Percentiles rank a stretch among this genome's conserved stretches.
These are phyloP conservation scores for Plasmodium cynomolgi DNA, from an alignment of 169 alveolate species.

Conservation along the genomic window DNA sequence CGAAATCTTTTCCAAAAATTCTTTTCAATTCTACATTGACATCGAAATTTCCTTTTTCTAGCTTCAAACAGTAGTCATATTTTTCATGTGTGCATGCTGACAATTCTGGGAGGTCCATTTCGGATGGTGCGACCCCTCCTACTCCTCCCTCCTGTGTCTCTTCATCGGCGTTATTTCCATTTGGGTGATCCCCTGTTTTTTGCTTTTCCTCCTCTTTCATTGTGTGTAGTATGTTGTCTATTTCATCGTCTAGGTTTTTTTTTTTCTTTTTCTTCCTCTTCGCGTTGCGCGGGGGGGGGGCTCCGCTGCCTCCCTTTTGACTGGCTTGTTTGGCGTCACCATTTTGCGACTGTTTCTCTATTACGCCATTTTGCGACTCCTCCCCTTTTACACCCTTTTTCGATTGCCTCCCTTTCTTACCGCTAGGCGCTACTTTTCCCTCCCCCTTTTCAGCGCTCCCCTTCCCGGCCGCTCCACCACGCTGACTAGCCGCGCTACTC, in stretches of 20 bases:
- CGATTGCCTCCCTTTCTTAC: neutral
- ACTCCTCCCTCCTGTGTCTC: neutral
- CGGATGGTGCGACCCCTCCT: neutral
- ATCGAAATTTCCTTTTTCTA: slow-evolving; percentile 56
- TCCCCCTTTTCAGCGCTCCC: neutral
- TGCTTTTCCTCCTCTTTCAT: neutral
- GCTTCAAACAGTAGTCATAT: slow-evolving; percentile 28
- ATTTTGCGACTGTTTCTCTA: neutral
- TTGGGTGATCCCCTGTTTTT: neutral
- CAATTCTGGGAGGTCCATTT: neutral
- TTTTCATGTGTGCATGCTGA: slow-evolving; percentile 61
- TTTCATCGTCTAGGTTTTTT: slow-evolving; percentile 24
- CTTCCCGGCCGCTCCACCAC: too few relatives aligned
- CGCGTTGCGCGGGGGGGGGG: neutral
- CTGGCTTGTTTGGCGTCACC: neutral
- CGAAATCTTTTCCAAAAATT: slow-evolving; percentile 56
- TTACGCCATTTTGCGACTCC: neutral
- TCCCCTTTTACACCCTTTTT: neutral
- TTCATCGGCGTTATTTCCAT: neutral
- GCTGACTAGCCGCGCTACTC: neutral
- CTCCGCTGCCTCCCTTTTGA: neutral
- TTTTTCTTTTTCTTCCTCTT: slow-evolving; percentile 5
- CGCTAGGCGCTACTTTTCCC: neutral
- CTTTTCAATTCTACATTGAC: slow-evolving; percentile 56
- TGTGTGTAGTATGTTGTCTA: neutral